Evolutionary conservation across 345 rosid species (phyloP).

Genomic region (Lepidium africanum): DNA sequence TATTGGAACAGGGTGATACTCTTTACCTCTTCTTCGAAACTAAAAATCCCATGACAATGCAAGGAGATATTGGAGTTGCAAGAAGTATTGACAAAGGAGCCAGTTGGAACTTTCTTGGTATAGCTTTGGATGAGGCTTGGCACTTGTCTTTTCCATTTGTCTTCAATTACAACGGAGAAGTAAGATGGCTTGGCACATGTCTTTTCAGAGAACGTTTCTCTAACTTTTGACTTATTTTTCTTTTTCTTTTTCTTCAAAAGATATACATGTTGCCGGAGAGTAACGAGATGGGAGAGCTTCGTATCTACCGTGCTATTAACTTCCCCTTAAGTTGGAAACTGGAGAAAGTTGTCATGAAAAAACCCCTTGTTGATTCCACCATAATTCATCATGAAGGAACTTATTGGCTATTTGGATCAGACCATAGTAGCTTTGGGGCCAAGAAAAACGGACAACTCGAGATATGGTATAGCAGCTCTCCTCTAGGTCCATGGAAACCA

Average conservation of each 20-base stretch:
- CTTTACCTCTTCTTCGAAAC: constrained; percentile 78
- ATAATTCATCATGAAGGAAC: constrained; percentile 49
- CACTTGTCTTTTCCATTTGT: constrained; percentile 91
- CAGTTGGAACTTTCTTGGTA: constrained; percentile 85
- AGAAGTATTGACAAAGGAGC: constrained; percentile 78
- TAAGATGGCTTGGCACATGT: no score
- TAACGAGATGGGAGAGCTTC: constrained; percentile 58
- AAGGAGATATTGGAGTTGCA: constrained; percentile 96
- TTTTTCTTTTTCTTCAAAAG: constrained; percentile 28
- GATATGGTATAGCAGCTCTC: constrained; percentile 80
- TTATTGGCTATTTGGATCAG: constrained; percentile 89
- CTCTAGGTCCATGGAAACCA: constrained; percentile 91
- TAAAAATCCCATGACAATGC: constrained; percentile 68
- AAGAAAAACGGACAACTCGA: constrained; percentile 75
- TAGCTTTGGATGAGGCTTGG: constrained; percentile 93
- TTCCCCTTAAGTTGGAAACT: constrained; percentile 82
- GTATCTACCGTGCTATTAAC: constrained; percentile 63
- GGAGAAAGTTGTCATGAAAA: constrained; percentile 57
- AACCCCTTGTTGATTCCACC: constrained; percentile 65
- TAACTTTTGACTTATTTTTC: neutral
- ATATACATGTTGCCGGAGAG: constrained; percentile 97
- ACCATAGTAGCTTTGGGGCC: constrained; percentile 59
- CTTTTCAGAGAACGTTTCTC: neutral
- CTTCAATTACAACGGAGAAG: constrained; percentile 65
- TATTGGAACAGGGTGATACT: constrained; percentile 46